phyloP scores from a whole-genome alignment of 176 grass and related monocot species.

The Cymbopogon citratus region DNA sequence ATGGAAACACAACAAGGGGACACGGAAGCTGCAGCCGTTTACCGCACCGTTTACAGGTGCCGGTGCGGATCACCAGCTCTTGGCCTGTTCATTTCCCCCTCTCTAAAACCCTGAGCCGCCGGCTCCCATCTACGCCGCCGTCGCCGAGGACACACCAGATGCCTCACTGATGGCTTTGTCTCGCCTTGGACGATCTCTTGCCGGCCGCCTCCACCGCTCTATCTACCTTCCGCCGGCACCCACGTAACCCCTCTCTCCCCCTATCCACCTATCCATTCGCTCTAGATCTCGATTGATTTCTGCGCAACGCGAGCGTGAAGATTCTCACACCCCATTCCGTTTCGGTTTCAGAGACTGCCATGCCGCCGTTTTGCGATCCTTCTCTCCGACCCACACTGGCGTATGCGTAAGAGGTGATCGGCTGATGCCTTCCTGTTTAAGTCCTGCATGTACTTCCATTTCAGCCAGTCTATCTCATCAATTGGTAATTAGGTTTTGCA shows the following conservation, averaged over 20 bases:
- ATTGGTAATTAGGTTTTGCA: slow-evolving; percentile 30
- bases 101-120: slow-evolving; percentile 8
- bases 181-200: slow-evolving; percentile 22
- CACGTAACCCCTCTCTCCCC: slow-evolving; percentile 10
- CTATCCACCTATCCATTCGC: background rate
- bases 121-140: background rate
- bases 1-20: too few relatives aligned
- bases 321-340: background rate
- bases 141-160: slow-evolving; percentile 8
- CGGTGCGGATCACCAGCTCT: background rate
- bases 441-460: background rate
- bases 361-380: background rate
- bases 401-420: slow-evolving; percentile 34
- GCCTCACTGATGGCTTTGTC: slow-evolving; percentile 40
- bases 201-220: slow-evolving; percentile 27
- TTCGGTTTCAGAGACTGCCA: slow-evolving; percentile 18
- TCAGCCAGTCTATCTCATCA: background rate
- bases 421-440: background rate
- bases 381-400: background rate
- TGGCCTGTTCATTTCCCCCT: background rate
- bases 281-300: slow-evolving; percentile 15
- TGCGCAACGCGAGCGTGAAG: background rate
- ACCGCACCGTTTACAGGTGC: too few relatives aligned
- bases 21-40: too few relatives aligned
- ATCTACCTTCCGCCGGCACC: background rate